A percentile compares a stretch with the other conserved stretches of the same genome.
These are phyloP conservation scores for Geranium incanum DNA, from an alignment of 441 rosid genomes.

Conservation along the genomic window DNA sequence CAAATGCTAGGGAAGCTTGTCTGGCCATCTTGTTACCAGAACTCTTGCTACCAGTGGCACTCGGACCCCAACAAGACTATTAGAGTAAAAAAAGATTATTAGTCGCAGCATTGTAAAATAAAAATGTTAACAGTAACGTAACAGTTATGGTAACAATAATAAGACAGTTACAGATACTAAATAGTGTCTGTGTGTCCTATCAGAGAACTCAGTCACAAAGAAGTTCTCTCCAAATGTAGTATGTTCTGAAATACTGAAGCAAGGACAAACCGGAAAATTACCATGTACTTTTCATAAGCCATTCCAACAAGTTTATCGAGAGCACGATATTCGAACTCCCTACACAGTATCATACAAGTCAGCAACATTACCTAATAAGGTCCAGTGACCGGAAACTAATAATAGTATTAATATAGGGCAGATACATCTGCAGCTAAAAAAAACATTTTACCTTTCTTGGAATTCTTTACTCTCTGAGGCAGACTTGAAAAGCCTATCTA, in stretches of 20 bases:
- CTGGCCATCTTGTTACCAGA: constrained; percentile 71
- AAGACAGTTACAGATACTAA: too few species aligned
- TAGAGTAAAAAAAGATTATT: constrained; percentile 13
- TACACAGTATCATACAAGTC: constrained; percentile 25
- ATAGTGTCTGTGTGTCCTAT: background rate
- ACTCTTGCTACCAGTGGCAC: constrained; percentile 43
- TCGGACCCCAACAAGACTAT: constrained; percentile 64
- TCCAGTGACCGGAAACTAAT: background rate
- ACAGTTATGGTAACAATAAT: too few species aligned
- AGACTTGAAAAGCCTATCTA: constrained; percentile 49
- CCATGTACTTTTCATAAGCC: constrained; percentile 86
- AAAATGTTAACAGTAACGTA: too few species aligned
- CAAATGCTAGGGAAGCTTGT: constrained; percentile 75
- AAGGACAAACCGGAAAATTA: constrained; percentile 28
- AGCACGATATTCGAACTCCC: constrained; percentile 71
- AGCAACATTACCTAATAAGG: background rate
- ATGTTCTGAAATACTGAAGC: background rate
- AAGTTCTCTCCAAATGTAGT: background rate
- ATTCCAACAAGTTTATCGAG: constrained; percentile 67
- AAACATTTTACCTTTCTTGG: constrained; percentile 57
- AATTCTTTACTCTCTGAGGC: constrained; percentile 49
- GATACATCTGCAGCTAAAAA: constrained; percentile 15
- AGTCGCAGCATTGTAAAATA: background rate
- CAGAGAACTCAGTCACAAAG: background rate
- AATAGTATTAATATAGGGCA: background rate